Conservation (phyloP, 2,329 filamentous ascomycete genomes). For the Blumeria hordei region DNA sequence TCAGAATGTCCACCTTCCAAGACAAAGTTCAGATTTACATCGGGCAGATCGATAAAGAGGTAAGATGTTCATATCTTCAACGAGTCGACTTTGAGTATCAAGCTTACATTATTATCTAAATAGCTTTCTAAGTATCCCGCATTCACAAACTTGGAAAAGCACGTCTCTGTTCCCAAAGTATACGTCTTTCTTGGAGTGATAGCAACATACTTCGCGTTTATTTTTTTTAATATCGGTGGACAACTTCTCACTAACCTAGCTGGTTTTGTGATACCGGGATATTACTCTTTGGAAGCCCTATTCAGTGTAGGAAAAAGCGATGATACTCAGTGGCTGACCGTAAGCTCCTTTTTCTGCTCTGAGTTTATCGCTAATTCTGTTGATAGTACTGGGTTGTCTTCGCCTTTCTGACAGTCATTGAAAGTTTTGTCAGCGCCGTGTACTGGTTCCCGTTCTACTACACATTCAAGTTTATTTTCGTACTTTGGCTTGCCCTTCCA, state of each 20-base stretch:
- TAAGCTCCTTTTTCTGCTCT: constrained; percentile 19
- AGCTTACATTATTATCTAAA: constrained; percentile 2
- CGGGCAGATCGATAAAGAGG: constrained; percentile 62
- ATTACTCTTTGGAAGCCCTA: constrained; percentile 61
- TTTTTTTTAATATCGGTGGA: constrained; percentile 79
- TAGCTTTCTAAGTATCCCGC: constrained; percentile 68
- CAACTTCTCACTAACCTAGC: constrained; percentile 73
- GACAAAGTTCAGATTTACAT: constrained; percentile 57
- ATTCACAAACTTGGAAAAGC: constrained; percentile 69
- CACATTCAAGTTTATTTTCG: constrained; percentile 95
- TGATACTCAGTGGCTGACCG: constrained; percentile 60
- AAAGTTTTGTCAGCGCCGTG: constrained; percentile 62
- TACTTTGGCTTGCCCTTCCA: constrained; percentile 94
- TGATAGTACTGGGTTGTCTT: constrained; percentile 69
- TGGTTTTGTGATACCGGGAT: constrained; percentile 59
- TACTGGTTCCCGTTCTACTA: constrained; percentile 99
- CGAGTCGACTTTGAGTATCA: not conserved
- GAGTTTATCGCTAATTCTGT: constrained; percentile 2
- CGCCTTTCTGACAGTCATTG: constrained; percentile 58
- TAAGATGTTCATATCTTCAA: constrained; percentile 16
- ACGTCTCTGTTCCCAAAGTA: constrained; percentile 61
- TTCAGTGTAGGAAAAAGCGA: constrained; percentile 49
- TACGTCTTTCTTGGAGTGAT: constrained; percentile 56
- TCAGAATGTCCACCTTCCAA: constrained; percentile 48
- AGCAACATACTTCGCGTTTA: constrained; percentile 70